Base-by-base conservation (phyloP, 352 stramenopile genomes). In the Pythium volutum region DNA sequence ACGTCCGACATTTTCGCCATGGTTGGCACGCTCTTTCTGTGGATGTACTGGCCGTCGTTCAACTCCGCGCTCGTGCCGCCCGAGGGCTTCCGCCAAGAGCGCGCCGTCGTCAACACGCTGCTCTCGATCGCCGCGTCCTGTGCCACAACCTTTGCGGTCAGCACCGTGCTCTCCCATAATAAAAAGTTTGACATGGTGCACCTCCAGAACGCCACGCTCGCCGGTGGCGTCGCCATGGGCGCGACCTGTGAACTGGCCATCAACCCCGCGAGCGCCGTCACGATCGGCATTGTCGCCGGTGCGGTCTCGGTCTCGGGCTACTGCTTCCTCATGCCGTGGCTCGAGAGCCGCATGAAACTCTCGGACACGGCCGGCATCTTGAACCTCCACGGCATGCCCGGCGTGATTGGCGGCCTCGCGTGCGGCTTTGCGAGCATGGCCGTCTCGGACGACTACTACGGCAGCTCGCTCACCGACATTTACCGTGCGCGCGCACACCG, bases 21-120 rank as follows among this genome's bases (percentile, higher is more conserved):
- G 71, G 88, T 96, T 64, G 87, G 87, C 8, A 93, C 87, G 27
- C 76, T 91, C 15, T 87, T 95, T 54, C 64, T 94, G 38, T 96
- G 87, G 87, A 89, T 93, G 68, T 96, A 86, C 65, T 96, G 87
- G 87, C 85, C 87, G 22, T 89, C 74, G 8, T 96, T 96, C 74
- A 92, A 94, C 49, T 71, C 77, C 1, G 85, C 85, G 23, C 67
- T 92, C 10, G 84, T 90, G 26, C 71, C 67, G 9, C 59, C 60
- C 0, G 69, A 79, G 1, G 76, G 71, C 7, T 89, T 84, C 54
- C 80, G 87, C 42, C 79, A 96, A 54, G 75, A 90, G 22, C 75
- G 73, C 11, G 85, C 76, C 12, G 60, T 95, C 29, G 74, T 95
- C 58, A 84, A 91, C 70, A 96, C 87, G 2, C 64, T 95, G 10